Percentiles rank a stretch among this genome's conserved stretches.
Evolutionary conservation across 1,284 basidiomycete genomes (phyloP).

Genomic region (Jaminaea rosea): DNA sequence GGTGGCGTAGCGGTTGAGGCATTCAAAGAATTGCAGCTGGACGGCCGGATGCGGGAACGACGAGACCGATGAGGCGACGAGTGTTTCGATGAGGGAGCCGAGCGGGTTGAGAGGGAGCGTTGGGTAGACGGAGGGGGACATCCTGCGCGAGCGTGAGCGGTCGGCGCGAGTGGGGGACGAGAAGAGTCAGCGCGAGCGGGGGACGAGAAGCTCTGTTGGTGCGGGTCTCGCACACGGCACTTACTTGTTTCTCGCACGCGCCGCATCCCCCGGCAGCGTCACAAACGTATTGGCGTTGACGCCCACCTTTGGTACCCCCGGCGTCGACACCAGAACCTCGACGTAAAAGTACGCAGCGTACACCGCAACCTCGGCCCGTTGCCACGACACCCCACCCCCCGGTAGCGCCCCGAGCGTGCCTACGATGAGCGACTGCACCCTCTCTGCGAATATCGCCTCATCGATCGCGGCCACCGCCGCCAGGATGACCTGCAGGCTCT

Average conservation of each 20-base stretch:
- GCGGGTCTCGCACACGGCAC: no score
- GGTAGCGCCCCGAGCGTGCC: conserved; percentile 58
- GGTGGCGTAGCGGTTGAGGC: conserved; percentile 79
- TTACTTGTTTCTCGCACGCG: conserved; percentile 7
- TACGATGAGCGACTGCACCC: conserved; percentile 63
- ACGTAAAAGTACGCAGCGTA: conserved; percentile 89
- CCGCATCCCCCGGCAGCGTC: conserved; percentile 18
- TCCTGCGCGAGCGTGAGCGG: no score
- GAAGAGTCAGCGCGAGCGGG: no score
- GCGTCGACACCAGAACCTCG: conserved; percentile 52
- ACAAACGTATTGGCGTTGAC: conserved; percentile 40
- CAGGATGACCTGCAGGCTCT: conserved; percentile 68
- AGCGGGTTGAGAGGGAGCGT: conserved; percentile 69
- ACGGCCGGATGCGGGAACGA: conserved; percentile 78
- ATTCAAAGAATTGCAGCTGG: conserved; percentile 89
- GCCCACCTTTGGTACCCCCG: conserved; percentile 29
- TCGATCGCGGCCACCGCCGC: conserved; percentile 75
- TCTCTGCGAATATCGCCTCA: conserved; percentile 65
- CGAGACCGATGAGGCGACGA: conserved; percentile 74
- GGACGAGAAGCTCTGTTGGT: no score
- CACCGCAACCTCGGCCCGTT: conserved; percentile 83
- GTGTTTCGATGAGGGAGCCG: conserved; percentile 77
- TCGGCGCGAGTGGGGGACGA: no score
- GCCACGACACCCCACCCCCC: conserved; percentile 67
- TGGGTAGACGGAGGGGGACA: conserved; percentile 25